Conservation (phyloP, 441 rosid species). For the Populus trichocarpa region DNA sequence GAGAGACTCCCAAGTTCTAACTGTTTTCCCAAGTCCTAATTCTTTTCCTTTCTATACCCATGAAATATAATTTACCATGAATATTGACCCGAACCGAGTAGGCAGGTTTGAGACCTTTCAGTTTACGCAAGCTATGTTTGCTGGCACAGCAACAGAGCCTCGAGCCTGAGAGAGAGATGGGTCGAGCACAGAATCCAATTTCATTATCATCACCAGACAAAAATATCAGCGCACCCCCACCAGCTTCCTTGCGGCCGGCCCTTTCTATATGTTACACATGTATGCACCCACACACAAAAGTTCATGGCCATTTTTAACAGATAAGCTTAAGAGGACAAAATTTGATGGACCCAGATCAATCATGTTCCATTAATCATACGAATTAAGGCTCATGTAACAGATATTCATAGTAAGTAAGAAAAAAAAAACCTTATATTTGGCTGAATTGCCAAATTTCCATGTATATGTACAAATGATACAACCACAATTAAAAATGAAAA, state of each 20-base stretch:
- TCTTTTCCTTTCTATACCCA: background rate
- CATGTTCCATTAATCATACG: background rate
- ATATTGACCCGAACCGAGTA: background rate
- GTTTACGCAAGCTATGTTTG: too few species aligned
- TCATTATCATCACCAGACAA: background rate
- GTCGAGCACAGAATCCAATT: background rate
- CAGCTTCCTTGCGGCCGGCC: too few species aligned
- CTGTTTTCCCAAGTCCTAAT: background rate
- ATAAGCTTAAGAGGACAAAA: background rate
- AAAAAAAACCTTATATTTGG: background rate
- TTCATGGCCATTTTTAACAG: background rate
- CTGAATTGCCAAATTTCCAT: constrained; percentile 9
- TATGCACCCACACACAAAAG: background rate
- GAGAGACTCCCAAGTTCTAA: background rate
- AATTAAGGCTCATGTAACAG: background rate
- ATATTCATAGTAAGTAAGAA: too few species aligned
- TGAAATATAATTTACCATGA: background rate
- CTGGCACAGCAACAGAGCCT: too few species aligned
- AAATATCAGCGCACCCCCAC: too few species aligned
- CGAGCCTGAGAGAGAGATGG: background rate
- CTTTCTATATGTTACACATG: background rate
- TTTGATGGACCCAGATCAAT: background rate
- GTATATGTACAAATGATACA: constrained; percentile 5
- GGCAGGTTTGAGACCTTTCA: background rate
- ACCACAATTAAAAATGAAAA: background rate